Conservation (phyloP, 148 eudicot species). For the Rheum nobile region DNA sequence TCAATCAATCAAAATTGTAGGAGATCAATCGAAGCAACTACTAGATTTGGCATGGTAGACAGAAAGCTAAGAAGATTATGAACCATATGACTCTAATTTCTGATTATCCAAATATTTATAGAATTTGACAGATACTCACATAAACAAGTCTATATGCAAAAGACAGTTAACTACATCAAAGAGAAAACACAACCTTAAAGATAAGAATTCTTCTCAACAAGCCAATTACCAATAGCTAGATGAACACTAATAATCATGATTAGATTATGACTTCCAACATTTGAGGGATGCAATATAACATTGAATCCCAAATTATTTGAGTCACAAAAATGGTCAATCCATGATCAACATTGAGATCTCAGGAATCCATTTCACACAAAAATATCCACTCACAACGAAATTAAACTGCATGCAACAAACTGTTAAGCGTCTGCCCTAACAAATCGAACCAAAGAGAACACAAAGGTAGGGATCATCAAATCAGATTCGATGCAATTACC, state of each 20-base stretch:
- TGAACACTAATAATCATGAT: background rate
- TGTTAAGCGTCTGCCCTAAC: background rate
- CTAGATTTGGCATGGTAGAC: background rate
- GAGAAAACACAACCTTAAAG: no score
- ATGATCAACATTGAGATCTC: background rate
- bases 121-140: background rate
- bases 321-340: background rate
- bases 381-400: background rate
- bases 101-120: background rate
- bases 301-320: background rate
- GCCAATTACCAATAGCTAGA: background rate
- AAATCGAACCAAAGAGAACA: background rate
- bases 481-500: constrained; percentile 22
- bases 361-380: background rate
- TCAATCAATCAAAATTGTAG: background rate
- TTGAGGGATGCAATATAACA: background rate
- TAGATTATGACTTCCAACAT: background rate
- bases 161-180: background rate
- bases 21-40: background rate
- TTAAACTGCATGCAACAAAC: background rate
- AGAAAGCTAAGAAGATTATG: background rate
- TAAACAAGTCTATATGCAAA: background rate
- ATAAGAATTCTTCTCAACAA: background rate
- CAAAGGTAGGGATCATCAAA: background rate
- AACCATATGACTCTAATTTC: background rate